These are phyloP conservation scores for Sicyos edulis DNA, from an alignment of 306 rosid genomes.

Conservation along the genomic window DNA sequence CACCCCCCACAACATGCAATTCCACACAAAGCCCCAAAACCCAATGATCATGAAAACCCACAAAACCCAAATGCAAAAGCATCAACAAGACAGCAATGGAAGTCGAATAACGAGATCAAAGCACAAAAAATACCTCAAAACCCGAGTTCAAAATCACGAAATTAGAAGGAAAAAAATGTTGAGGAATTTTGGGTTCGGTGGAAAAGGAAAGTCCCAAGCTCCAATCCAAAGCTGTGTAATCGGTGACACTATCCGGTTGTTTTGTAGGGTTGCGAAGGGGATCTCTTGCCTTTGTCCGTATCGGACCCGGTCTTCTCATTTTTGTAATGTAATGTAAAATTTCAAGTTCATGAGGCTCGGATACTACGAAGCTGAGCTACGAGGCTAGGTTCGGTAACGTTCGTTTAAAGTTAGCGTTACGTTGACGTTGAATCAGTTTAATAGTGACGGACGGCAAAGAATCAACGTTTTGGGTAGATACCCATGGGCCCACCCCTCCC, in stretches of 20 bases:
- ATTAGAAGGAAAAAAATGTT: background rate
- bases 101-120: background rate
- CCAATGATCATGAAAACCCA: background rate
- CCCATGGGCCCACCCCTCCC: constrained; percentile 6
- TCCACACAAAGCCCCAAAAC: constrained; percentile 12
- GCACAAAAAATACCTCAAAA: background rate
- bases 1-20: constrained; percentile 1
- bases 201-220: background rate
- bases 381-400: constrained; percentile 1
- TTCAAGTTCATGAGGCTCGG: constrained; percentile 2
- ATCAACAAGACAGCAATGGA: background rate
- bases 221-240: background rate
- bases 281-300: background rate
- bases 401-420: no score
- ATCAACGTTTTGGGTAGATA: constrained; percentile 15
- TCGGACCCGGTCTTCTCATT: background rate
- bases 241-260: constrained; percentile 12
- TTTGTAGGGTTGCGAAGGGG: constrained; percentile 1
- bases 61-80: background rate
- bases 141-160: background rate
- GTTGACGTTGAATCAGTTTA: background rate
- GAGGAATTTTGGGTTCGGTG: background rate
- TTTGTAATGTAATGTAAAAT: background rate
- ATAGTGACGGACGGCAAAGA: constrained; percentile 18
- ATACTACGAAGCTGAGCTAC: background rate